A percentile compares a stretch with the other conserved stretches of the same genome.
phyloP scores from a whole-genome alignment of 805 yeast genomes.

The Candida xyloterini region DNA sequence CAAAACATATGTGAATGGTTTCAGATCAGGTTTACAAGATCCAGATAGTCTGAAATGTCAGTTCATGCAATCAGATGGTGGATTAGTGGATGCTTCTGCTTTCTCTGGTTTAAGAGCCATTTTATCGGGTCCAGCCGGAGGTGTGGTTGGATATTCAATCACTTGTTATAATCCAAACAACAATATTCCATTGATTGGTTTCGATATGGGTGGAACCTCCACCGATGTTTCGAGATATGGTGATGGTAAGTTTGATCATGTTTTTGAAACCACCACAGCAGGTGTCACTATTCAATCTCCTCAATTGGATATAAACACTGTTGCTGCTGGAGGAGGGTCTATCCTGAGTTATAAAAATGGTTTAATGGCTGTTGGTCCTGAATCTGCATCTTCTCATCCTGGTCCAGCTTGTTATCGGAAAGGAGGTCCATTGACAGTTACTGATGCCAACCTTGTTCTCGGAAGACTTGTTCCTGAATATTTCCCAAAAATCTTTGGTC shows the following conservation, averaged over 20 bases:
- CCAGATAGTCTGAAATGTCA: slow-evolving; percentile 55
- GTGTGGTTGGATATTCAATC: slow-evolving; percentile 88
- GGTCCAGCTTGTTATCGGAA: slow-evolving; percentile 85
- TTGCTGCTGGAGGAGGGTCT: slow-evolving; percentile 52
- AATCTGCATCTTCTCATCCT: slow-evolving; percentile 80
- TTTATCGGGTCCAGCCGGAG: slow-evolving; percentile 96
- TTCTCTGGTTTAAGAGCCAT: slow-evolving; percentile 89
- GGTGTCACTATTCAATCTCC: slow-evolving; percentile 83
- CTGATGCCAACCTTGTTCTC: slow-evolving; percentile 73
- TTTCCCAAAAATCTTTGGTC: slow-evolving; percentile 81
- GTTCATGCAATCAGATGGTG: slow-evolving; percentile 98
- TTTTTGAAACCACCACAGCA: slow-evolving; percentile 82
- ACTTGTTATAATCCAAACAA: slow-evolving; percentile 66
- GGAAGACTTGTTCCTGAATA: slow-evolving; percentile 68
- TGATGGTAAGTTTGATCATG: slow-evolving; percentile 66
- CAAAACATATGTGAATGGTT: slow-evolving; percentile 58
- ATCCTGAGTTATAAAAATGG: slow-evolving; percentile 63
- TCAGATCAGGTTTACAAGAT: slow-evolving; percentile 58
- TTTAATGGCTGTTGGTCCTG: slow-evolving; percentile 76
- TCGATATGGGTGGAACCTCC: slow-evolving; percentile 91
- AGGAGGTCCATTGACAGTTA: slow-evolving; percentile 76
- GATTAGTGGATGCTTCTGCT: slow-evolving; percentile 76
- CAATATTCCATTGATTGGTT: slow-evolving; percentile 66
- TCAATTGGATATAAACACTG: slow-evolving; percentile 64
- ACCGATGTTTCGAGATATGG: slow-evolving; percentile 79